Percentiles rank a stretch among this genome's conserved stretches.
Evolutionary conservation across 225 moss, liverwort and hornwort species (phyloP).

Genomic region (Thuidium tamariscinum): DNA sequence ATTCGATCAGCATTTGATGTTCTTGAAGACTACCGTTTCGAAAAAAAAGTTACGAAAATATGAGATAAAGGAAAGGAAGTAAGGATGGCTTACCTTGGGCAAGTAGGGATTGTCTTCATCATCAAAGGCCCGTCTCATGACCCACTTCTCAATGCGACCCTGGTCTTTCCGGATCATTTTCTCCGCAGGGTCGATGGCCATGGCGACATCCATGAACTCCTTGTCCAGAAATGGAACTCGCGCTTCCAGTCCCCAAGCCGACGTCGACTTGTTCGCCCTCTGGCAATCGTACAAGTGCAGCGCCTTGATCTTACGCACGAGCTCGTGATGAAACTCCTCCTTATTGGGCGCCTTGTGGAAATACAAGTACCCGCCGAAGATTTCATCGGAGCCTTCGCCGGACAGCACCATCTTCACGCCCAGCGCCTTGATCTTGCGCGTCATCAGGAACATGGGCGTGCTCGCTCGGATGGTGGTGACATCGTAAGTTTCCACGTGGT

Average conservation of each 20-base stretch:
- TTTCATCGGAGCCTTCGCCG: constrained; percentile 81
- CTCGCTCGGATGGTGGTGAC: constrained; percentile 79
- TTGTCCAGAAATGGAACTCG: constrained; percentile 80
- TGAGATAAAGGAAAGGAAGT: background rate
- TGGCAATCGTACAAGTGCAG: constrained; percentile 80
- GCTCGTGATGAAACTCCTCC: constrained; percentile 71
- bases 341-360: constrained; percentile 93
- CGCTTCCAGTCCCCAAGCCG: constrained; percentile 85
- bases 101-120: constrained; percentile 59
- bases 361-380: constrained; percentile 85
- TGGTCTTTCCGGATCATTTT: constrained; percentile 63
- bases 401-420: constrained; percentile 93
- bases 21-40: background rate
- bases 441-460: constrained; percentile 90
- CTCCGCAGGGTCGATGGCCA: constrained; percentile 76
- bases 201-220: constrained; percentile 69
- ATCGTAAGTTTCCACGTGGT: constrained; percentile 86
- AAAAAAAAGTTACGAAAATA: background rate
- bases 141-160: constrained; percentile 68
- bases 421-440: constrained; percentile 80
- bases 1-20: background rate
- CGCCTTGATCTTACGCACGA: constrained; percentile 76
- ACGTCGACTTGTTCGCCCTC: constrained; percentile 82
- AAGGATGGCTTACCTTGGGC: constrained; percentile 34
- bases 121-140: constrained; percentile 54